Base-by-base conservation (phyloP, 1,139 yeast genomes). In the Pichia kudriavzevii region DNA sequence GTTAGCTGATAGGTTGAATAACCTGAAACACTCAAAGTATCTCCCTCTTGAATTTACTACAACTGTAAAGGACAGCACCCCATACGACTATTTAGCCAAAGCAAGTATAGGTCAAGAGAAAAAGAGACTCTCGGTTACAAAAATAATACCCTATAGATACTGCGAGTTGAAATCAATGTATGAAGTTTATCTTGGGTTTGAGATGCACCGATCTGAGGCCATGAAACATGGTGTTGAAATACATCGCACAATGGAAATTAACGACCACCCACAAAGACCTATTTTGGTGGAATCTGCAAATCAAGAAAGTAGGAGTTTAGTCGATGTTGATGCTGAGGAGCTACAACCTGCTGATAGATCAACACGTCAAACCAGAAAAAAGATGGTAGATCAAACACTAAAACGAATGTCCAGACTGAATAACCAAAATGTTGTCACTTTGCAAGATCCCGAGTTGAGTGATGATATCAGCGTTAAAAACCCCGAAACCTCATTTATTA, bases 241-340 rank as follows among this genome's bases (percentile, higher is more conserved):
- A 25, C 83, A 72, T 52, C 55, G 52, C 19, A 42, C 45, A 12
- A 52, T 72, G 16, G 81, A 75, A 47, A 40, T 48, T 5, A 52
- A 48, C 16, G 50, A 63, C 0, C 77, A 74, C 49, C 50, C 53
- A 4, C 44, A 41, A 13, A 11, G 15, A 7, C 14, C 11, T 26
- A 28, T 39, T 3, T 22, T 35, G 7, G 26, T 48, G 9, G 12
- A 26, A 28, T 14, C 17, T 46, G 13, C 19, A 19, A 7, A 20
- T 22, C 13, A n/a, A n/a, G n/a, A n/a, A n/a, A n/a, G n/a, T n/a
- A n/a, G n/a, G n/a, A n/a, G n/a, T n/a, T n/a, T n/a, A n/a, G n/a
- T n/a, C n/a, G 30, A 32, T 9, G 33, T 23, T 3, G 30, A 32
- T 2, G 49, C 53, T 12, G 59, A 57, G 29, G 48, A 53, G 24